Conservation (phyloP, 139 green algal genomes). For the Ulvella scutata region DNA sequence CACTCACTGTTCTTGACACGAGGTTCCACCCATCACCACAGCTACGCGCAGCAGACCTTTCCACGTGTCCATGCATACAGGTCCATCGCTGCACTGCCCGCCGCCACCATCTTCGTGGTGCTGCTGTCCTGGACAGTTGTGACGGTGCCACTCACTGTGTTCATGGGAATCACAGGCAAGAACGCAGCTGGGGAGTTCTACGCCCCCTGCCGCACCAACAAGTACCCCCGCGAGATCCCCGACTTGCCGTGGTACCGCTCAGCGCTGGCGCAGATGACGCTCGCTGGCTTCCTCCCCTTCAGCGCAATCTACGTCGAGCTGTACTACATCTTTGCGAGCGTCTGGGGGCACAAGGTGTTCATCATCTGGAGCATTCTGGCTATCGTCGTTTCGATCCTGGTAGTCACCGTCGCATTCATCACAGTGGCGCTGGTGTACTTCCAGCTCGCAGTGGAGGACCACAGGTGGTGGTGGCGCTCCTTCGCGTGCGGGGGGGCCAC, state of each 20-base stretch:
- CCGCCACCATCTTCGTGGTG: slow-evolving; percentile 77
- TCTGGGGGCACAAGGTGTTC: slow-evolving; percentile 73
- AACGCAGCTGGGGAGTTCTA: slow-evolving; percentile 16
- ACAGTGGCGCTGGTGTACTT: slow-evolving; percentile 94
- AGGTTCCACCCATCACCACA: too few species aligned
- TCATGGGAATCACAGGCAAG: slow-evolving; percentile 49
- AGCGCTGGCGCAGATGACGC: slow-evolving; percentile 49
- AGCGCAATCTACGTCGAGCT: slow-evolving; percentile 65
- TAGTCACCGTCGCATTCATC: slow-evolving; percentile 86
- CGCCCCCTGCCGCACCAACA: slow-evolving; percentile 31
- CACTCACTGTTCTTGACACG: too few species aligned
- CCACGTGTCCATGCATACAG: not conserved
- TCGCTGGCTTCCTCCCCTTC: slow-evolving; percentile 67
- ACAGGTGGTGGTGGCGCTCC: slow-evolving; percentile 68
- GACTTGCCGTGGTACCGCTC: slow-evolving; percentile 48
- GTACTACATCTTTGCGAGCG: slow-evolving; percentile 63
- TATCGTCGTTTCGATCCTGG: slow-evolving; percentile 84
- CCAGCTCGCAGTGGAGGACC: slow-evolving; percentile 36
- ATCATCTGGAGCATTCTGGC: slow-evolving; percentile 88
- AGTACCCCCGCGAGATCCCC: slow-evolving; percentile 46
- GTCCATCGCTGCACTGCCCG: slow-evolving; percentile 64
- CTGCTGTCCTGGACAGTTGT: slow-evolving; percentile 68
- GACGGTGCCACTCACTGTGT: slow-evolving; percentile 59
- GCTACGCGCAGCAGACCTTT: not conserved
- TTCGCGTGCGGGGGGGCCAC: slow-evolving; percentile 89